Evolutionary conservation across 805 yeast genomes (phyloP).

Genomic region (Starmera dryadoides): DNA sequence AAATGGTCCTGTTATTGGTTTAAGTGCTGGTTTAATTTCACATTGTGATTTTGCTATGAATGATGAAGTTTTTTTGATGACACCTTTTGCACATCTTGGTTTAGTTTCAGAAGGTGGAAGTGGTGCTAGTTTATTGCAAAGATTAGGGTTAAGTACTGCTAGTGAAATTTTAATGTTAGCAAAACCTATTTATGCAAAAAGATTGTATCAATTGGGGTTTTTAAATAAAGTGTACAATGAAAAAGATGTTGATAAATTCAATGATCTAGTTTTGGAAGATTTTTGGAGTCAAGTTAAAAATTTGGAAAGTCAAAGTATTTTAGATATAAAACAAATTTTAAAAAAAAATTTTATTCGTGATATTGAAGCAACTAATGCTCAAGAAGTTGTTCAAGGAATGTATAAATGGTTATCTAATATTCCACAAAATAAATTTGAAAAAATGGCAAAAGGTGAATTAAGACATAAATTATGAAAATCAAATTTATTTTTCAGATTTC

Average conservation of each 20-base stretch:
- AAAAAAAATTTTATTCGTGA: slow-evolving; percentile 21
- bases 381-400: slow-evolving; percentile 65
- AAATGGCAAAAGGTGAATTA: slow-evolving; percentile 44
- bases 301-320: slow-evolving; percentile 32
- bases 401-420: slow-evolving; percentile 63
- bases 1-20: slow-evolving; percentile 85
- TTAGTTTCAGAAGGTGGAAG: slow-evolving; percentile 79
- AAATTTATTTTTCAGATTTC: slow-evolving; percentile 1
- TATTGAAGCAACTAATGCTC: slow-evolving; percentile 45
- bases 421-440: slow-evolving; percentile 63
- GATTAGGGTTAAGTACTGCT: slow-evolving; percentile 69
- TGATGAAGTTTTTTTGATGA: slow-evolving; percentile 47
- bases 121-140: slow-evolving; percentile 55
- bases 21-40: slow-evolving; percentile 67
- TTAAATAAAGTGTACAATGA: slow-evolving; percentile 49
- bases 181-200: slow-evolving; percentile 55
- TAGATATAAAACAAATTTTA: slow-evolving; percentile 36
- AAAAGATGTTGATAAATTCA: slow-evolving; percentile 38
- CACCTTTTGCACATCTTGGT: slow-evolving; percentile 80
- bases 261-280: slow-evolving; percentile 33
- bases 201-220: slow-evolving; percentile 50
- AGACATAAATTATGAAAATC: slow-evolving; percentile 50
- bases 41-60: slow-evolving; percentile 67
- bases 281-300: slow-evolving; percentile 26
- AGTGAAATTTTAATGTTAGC: slow-evolving; percentile 68